Base-by-base conservation (phyloP, 768 basidiomycete species). In the Mycena kentingensis region DNA sequence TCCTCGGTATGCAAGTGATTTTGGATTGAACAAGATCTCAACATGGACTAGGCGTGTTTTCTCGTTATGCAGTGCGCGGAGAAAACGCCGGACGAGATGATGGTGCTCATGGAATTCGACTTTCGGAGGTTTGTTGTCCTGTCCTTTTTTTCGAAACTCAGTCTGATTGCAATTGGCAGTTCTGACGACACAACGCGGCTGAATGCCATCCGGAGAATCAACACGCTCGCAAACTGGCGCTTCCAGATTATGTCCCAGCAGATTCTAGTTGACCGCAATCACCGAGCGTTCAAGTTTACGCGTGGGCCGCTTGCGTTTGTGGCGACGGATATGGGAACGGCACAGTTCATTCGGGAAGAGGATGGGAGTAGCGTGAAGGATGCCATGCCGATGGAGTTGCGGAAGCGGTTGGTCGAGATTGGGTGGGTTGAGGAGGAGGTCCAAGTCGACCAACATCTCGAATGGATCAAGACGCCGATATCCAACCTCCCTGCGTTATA, bases 31-130 rank as follows among this genome's bases (percentile, higher is more conserved):
- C 7, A 15, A 7, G 41, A 21, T 10, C 35, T 44, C 13, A 27
- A 42, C 16, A 47, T 24, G 25, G 21, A 36, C 7, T 51, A 84
- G 83, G 75, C 81, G 4, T 83, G 80, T 58, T 89, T 85, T 63
- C 68, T 90, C 21, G 52, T 83, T 22, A 88, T 88, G 84, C 85
- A 87, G 65, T 85, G 81, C 57, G 85, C 84, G 0, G 88, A 89
- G 65, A 86, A 80, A 67, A 70, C 68, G 0, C 73, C 82, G 0
- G 50, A 70, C 28, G 77, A 80, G n/a, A 68, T 84, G 31, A 55
- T 77, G 8, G 70, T 73, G 2, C 60, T 76, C 21, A 77, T 89
- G 19, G 76, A 82, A 56, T 66, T 76, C 42, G 83, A 87, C 50
- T 56, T 86, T 34, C 73, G 73, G 28, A 84, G 80, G 85, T 85